A percentile compares a stretch with the other conserved stretches of the same genome.
These are phyloP conservation scores for Rhodotorula sp. DNA, from an alignment of 1,284 basidiomycete species.

Conservation along the genomic window DNA sequence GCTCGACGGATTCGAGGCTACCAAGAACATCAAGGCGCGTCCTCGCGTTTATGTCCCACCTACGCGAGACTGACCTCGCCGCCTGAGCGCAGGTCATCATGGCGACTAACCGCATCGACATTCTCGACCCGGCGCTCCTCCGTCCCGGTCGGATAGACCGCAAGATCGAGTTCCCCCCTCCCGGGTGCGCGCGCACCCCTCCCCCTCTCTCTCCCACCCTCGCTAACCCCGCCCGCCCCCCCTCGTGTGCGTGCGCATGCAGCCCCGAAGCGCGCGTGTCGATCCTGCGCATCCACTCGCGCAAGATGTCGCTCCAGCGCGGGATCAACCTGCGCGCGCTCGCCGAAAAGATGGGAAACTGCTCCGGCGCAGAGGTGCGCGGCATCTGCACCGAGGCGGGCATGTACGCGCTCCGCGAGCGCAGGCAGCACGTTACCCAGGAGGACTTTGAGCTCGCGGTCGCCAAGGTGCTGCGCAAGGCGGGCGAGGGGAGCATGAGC, in stretches of 20 bases:
- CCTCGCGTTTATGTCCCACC: no score
- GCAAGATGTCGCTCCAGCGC: conserved; percentile 98
- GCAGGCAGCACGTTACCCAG: conserved; percentile 94
- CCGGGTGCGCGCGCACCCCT: conserved; percentile 59
- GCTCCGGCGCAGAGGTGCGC: conserved; percentile 94
- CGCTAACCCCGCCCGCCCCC: background rate
- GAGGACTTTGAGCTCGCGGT: conserved; percentile 99
- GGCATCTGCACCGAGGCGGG: conserved; percentile 99
- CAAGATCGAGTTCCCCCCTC: conserved; percentile 99
- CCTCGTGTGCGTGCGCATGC: background rate
- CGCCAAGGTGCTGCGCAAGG: conserved; percentile 67
- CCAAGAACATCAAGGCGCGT: conserved; percentile 89
- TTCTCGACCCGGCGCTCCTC: conserved; percentile 90
- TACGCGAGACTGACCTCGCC: background rate
- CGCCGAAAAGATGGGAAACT: conserved; percentile 96
- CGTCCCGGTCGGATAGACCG: conserved; percentile 96
- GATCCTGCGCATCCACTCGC: conserved; percentile 93
- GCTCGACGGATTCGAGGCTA: conserved; percentile 94
- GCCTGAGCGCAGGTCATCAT: conserved; percentile 67
- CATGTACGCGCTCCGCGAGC: conserved; percentile 95
- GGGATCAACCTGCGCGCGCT: conserved; percentile 93
- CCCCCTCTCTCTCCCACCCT: background rate
- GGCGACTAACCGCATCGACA: conserved; percentile 98
- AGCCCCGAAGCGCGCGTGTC: conserved; percentile 90
- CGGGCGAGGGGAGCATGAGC: conserved; percentile 50